Evolutionary conservation across 1,139 yeast genomes (phyloP), one percentile per base, ranked within the genome.

Genomic region (Blastobotrys serpentis): DNA sequence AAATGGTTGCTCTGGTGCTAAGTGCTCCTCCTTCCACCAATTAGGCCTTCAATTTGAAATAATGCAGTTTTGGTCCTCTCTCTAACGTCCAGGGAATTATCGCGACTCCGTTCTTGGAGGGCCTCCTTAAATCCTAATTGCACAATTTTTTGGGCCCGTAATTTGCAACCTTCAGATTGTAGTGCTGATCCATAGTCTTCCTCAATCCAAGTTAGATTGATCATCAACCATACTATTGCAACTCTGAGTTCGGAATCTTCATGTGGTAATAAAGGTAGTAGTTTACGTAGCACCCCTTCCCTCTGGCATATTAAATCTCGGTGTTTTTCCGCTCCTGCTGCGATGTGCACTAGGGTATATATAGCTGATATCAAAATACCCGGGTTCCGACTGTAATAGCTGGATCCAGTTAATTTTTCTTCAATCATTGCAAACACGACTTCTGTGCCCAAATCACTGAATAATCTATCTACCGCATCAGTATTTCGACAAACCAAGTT

Each of bases 401-500:
- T 44, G 2, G 34, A 43, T 29, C 37, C 25, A 13, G 39, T 51
- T 8, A 62, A 48, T 46, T 58, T 66, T 43, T 46, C 55, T 46
- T 56, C 62, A 8, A 63, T 48, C 52, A 60, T 56, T 17, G 52
- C 50, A 37, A 65, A 58, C 22, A 68, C 53, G 17, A 62, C 59
- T 0, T 58, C 66, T 40, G 54, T 70, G 66, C 59, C 70, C 23
- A 64, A 51, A 10, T 64, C 65, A n/a, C 62, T 64, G 46, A 78
- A 62, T 8, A 78, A 57, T 33, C 65, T 59, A 44, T 70, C 71
- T 1, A 78, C 73, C 52, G 81, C 79, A 40, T 72, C 71, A 18
- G 78, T 71, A 2, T 86, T 77, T n/a, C 82, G 79, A 33, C 89
- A 82, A 0, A 90, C 78, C 44, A 85, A 68, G 62, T 89, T 89